Evolutionary conservation across 805 yeast species (phyloP).

Genomic region (Pichia scutulata): DNA sequence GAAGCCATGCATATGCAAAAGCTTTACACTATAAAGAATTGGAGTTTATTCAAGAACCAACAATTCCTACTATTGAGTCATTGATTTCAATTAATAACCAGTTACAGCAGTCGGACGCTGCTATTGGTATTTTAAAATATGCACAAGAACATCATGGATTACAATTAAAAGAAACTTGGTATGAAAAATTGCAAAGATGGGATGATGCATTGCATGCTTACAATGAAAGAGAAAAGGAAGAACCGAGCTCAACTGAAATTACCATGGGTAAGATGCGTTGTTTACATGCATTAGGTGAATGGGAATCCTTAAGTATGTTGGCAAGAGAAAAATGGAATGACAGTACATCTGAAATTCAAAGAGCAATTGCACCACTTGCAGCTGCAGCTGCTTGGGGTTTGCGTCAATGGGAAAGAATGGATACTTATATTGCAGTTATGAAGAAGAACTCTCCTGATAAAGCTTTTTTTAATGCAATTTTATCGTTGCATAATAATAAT

Average conservation of each 20-base stretch:
- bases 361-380: constrained; percentile 91
- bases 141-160: constrained; percentile 87
- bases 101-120: constrained; percentile 94
- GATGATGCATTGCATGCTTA: constrained; percentile 94
- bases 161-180: constrained; percentile 95
- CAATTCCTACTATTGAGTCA: constrained; percentile 86
- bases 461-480: constrained; percentile 88
- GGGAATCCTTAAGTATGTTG: constrained; percentile 85
- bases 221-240: constrained; percentile 60
- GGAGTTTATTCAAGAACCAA: constrained; percentile 89
- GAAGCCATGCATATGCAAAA: constrained; percentile 96
- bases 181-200: constrained; percentile 94
- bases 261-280: constrained; percentile 98
- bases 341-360: constrained; percentile 62
- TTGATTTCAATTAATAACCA: constrained; percentile 89
- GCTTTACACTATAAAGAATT: constrained; percentile 93
- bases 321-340: constrained; percentile 82
- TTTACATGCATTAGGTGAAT: constrained; percentile 95
- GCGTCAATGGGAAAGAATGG: constrained; percentile 96
- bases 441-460: constrained; percentile 88
- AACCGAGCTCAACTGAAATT: constrained; percentile 71
- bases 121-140: constrained; percentile 91
- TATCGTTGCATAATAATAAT: constrained; percentile 77
- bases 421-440: constrained; percentile 82
- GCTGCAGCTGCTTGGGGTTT: constrained; percentile 99